Base-by-base conservation (phyloP, 345 rosid species). In the Jatropha curcas region DNA sequence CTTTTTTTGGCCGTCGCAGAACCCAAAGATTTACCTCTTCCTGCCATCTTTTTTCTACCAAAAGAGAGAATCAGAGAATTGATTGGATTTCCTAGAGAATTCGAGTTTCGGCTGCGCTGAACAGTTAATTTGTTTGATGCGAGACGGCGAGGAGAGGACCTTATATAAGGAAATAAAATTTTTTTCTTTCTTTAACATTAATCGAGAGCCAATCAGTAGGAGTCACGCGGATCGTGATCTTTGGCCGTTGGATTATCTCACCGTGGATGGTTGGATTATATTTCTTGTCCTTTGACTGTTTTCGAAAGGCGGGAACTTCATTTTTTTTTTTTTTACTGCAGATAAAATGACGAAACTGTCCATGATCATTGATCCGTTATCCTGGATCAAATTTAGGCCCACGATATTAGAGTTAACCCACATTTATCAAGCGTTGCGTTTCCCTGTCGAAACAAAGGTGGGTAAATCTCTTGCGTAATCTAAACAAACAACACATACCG, bases 21-120 rank as follows among this genome's bases (percentile, higher is more conserved):
- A 6, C 77, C 77, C 28, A 76, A 31, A 6, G 72, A 63, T 46
- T 80, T 80, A 24, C 83, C 80, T 68, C 80, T 80, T 43, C 83
- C 80, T 2, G 79, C 74, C 83, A 80, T 79, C 1, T 58, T 58
- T 35, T n/a, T 6, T 17, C 7, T 8, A 13, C 48, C 2, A 43
- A 8, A 43, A 43, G 50, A 45, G 50, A 45, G 14, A 45, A 19
- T 3, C 19, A 12, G 17, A 45, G 14, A 14, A 19, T 2, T 0
- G 50, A 4, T 6, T 2, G 17, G 17, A 45, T 1, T 41, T 41
- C 1, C 45, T 1, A 41, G 10, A 7, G 45, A 41, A 41, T 41
- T 37, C 2, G 46, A 0, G 2, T 43, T 43, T 8, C 11, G 13
- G 14, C 50, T 6, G 50, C 50, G 17, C 16, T 45, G 2, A 45